These are phyloP conservation scores for Stentor coeruleus DNA, from an alignment of 73 alveolate genomes.

Conservation along the genomic window DNA sequence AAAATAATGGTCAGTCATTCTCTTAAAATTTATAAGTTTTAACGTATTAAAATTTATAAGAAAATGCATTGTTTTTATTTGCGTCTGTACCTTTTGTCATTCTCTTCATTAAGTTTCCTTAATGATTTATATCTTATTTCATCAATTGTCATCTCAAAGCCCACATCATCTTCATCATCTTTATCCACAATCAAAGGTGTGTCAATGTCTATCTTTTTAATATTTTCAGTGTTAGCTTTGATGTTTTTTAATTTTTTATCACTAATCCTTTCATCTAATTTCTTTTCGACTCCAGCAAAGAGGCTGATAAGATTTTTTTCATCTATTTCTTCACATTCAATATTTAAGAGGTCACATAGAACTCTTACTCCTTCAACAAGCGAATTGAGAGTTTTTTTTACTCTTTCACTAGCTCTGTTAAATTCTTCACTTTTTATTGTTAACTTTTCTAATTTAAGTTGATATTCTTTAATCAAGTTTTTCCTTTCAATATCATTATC, in stretches of 20 bases:
- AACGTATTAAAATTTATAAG: too few relatives aligned
- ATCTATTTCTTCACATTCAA: neutral
- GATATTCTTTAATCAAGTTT: neutral
- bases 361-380: slow-evolving; percentile 10
- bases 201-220: slow-evolving; percentile 6
- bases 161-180: slow-evolving; percentile 12
- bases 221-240: neutral
- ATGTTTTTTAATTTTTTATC: neutral
- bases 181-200: neutral
- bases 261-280: neutral
- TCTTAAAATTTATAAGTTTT: too few relatives aligned
- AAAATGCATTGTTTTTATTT: too few relatives aligned
- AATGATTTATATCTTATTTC: slow-evolving; percentile 1
- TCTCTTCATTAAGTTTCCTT: neutral
- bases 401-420: neutral
- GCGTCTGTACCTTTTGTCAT: slow-evolving; percentile 13
- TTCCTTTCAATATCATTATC: neutral
- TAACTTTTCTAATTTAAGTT: slow-evolving; percentile 3
- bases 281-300: neutral
- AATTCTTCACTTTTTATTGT: neutral
- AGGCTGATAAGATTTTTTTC: neutral
- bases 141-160: slow-evolving; percentile 2
- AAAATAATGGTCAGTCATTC: too few relatives aligned
- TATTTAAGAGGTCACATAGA: neutral
- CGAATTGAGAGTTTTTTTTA: slow-evolving; percentile 11